phyloP scores from a whole-genome alignment of 768 basidiomycete genomes.

The Tephrocybe rancida region DNA sequence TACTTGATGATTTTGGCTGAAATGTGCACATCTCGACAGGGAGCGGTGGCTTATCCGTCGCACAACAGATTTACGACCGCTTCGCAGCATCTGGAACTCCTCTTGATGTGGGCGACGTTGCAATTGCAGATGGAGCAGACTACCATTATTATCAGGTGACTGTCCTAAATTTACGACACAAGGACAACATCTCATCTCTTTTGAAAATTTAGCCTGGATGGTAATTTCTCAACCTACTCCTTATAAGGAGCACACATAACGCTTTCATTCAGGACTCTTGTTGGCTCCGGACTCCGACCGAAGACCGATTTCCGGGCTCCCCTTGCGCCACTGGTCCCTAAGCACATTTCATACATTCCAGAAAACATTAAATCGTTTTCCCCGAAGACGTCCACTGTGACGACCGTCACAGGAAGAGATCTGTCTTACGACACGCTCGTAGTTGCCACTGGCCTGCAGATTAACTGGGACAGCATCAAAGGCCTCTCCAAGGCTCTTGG shows the following conservation, averaged over 20 bases:
- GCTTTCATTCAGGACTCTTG: conserved; percentile 70
- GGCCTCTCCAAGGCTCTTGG: conserved; percentile 77
- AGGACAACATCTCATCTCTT: background rate
- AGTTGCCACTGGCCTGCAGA: conserved; percentile 87
- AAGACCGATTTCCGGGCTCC: conserved; percentile 72
- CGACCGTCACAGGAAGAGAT: conserved; percentile 67
- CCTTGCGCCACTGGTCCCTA: conserved; percentile 72
- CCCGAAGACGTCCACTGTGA: conserved; percentile 74
- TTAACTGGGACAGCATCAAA: conserved; percentile 76
- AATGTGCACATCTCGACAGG: conserved; percentile 45
- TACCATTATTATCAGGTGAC: conserved; percentile 85
- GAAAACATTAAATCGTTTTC: conserved; percentile 76
- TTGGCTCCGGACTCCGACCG: conserved; percentile 80
- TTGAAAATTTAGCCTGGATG: conserved; percentile 75
- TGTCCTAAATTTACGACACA: background rate
- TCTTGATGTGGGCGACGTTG: conserved; percentile 76
- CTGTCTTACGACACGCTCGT: conserved; percentile 85
- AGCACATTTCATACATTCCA: conserved; percentile 68
- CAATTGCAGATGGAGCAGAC: conserved; percentile 80
- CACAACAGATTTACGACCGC: conserved; percentile 84
- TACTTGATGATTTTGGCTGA: background rate
- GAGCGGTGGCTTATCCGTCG: conserved; percentile 78
- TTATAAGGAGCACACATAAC: conserved; percentile 1
- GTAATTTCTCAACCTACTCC: conserved; percentile 38
- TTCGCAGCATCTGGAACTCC: conserved; percentile 72